A percentile compares a stretch with the other conserved stretches of the same genome.
phyloP scores from a whole-genome alignment of 129 eudicot species.

The Dittrichia graveolens region DNA sequence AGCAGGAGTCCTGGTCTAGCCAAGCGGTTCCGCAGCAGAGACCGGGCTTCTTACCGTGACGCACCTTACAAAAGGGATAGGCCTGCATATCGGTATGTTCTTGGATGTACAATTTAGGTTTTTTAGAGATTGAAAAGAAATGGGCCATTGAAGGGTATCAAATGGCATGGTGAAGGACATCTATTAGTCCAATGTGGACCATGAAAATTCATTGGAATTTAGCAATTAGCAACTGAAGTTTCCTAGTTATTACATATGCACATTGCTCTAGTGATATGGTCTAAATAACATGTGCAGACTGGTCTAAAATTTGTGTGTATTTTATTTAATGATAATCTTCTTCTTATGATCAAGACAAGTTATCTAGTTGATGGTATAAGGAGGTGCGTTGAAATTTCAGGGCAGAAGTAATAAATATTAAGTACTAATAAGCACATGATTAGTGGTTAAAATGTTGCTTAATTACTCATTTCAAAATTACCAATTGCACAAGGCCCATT shows the following conservation, averaged over 20 bases:
- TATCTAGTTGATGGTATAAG: not conserved
- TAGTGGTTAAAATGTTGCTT: not conserved
- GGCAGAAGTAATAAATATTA: not conserved
- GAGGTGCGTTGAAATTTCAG: not conserved
- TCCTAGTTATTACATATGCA: not conserved
- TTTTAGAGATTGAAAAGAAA: constrained; percentile 4
- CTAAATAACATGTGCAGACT: not conserved
- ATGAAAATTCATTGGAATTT: constrained; percentile 1
- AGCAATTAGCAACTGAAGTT: constrained; percentile 6
- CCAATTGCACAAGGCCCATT: too few species aligned
- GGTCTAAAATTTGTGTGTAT: not conserved
- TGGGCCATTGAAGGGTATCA: not conserved
- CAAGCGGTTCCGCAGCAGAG: constrained; percentile 56
- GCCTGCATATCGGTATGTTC: constrained; percentile 43
- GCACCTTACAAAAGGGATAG: constrained; percentile 68
- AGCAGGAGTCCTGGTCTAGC: constrained; percentile 55
- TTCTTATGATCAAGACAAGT: constrained; percentile 2
- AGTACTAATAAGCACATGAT: not conserved
- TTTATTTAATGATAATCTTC: not conserved
- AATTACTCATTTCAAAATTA: not conserved
- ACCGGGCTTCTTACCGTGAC: constrained; percentile 58
- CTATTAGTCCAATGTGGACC: not conserved
- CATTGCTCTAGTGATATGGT: not conserved
- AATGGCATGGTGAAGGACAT: constrained; percentile 17
- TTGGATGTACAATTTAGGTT: not conserved